These are phyloP conservation scores for Agapanthus africanus DNA, from an alignment of 106 monocot species.

Conservation along the genomic window DNA sequence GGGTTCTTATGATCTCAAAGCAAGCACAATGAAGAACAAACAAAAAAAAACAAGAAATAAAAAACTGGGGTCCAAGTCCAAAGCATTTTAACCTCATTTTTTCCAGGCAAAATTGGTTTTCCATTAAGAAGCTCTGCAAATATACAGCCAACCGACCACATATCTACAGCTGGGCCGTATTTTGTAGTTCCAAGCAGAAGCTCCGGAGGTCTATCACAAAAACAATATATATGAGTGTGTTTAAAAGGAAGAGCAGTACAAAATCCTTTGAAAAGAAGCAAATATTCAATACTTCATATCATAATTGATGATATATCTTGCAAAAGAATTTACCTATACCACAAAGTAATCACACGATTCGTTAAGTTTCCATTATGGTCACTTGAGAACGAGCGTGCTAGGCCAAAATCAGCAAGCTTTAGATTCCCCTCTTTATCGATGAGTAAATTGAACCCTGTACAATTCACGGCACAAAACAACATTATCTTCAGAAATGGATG, in stretches of 20 bases:
- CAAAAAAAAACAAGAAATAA: no score
- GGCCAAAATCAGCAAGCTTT: constrained; percentile 99
- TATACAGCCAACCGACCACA: constrained; percentile 99
- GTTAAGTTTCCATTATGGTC: constrained; percentile 89
- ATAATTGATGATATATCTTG: background rate
- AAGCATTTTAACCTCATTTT: no score
- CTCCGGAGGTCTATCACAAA: constrained; percentile 80
- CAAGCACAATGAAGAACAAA: no score
- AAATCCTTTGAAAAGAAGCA: background rate
- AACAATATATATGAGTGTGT: no score
- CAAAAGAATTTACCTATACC: constrained; percentile 90
- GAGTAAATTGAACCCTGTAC: constrained; percentile 84
- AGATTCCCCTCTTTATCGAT: constrained; percentile 97
- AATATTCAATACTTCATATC: background rate
- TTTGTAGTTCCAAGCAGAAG: constrained; percentile 88
- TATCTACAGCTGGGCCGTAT: constrained; percentile 97
- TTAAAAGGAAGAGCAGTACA: constrained; percentile 1
- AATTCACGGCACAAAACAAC: background rate
- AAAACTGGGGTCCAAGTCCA: no score
- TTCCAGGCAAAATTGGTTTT: no score
- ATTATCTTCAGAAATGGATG: background rate
- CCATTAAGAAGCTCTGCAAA: constrained; percentile 94
- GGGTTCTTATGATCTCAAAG: no score
- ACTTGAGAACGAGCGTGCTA: constrained; percentile 88
- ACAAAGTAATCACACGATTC: constrained; percentile 95